Conservation (phyloP, 768 basidiomycete species). For the Sarcodon sp. region DNA sequence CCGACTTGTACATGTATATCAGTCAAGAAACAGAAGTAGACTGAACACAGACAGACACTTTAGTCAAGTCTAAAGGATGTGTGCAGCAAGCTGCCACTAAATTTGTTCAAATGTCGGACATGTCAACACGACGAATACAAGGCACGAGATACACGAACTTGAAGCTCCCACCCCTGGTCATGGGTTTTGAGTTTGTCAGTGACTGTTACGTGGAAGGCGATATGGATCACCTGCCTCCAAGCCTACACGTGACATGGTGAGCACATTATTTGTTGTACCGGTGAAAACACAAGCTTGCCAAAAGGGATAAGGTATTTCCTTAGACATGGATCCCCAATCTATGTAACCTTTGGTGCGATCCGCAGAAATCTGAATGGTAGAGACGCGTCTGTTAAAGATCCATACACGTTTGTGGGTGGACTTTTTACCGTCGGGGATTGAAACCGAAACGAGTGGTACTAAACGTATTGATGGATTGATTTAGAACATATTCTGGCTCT, state of each 20-base stretch:
- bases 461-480: too few relatives aligned
- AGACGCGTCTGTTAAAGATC: too few relatives aligned
- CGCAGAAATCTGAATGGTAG: too few relatives aligned
- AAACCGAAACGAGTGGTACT: too few relatives aligned
- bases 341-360: too few relatives aligned
- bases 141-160: constrained; percentile 11
- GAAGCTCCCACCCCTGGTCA: constrained; percentile 21
- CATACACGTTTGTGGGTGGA: too few relatives aligned
- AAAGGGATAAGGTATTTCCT: constrained; percentile 15
- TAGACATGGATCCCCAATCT: background rate
- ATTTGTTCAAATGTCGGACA: background rate
- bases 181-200: background rate
- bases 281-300: constrained; percentile 11
- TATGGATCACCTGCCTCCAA: constrained; percentile 17
- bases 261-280: background rate
- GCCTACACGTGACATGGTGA: constrained; percentile 9
- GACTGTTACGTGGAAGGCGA: background rate
- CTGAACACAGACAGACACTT: constrained; percentile 43
- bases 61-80: constrained; percentile 76
- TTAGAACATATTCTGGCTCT: too few relatives aligned
- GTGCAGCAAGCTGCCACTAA: constrained; percentile 73
- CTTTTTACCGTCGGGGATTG: too few relatives aligned
- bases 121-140: background rate
- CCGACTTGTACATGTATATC: constrained; percentile 30
- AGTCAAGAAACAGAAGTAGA: background rate